Base-by-base conservation (phyloP, 2,329 filamentous ascomycete species). In the Sphaerostilbella broomeana region DNA sequence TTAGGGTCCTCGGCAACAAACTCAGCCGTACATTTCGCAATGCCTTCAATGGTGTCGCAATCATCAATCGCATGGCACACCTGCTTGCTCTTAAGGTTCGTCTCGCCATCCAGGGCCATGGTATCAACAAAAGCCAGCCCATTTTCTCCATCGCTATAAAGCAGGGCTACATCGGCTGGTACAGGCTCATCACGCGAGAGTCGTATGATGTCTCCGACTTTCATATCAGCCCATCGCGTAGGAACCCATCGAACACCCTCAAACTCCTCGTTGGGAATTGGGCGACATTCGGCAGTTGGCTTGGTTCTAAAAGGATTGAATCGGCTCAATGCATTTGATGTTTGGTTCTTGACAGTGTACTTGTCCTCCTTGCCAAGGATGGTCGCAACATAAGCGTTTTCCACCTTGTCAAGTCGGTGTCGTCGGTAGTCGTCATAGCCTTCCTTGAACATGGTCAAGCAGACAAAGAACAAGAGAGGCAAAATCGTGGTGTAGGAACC, bases 391-490 rank as follows among this genome's bases (percentile, higher is more conserved):
- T 68, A 64, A 4, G 72, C 70, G 55, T 94, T 94, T 60, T 94
- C 87, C 16, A 84, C 75, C 52, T 81, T 87, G 55, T 94, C 87
- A 32, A 94, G 68, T 12, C 83, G 75, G 60, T 92, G 84, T 44
- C 87, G 73, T 51, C 84, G 77, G 52, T 83, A 80, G 59, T 94
- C 87, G 57, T 94, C 87, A 51, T 86, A 92, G 0, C 86, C 87
- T 63, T 94, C 87, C 57, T 94, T 94, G 19, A 72, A 72, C 52
- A 94, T 84, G 0, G 86, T 92, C 43, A 94, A 69, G 24, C 79
- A 68, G 27, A 94, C 84, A 56, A 88, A 88, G 59, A 88, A 83
- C 44, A 84, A 57, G 16, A 88, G 63, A 0, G 84, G 84, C 20
- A 86, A 67, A 48, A 88, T 79, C 2, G 84, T 88, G 4, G 84